These are phyloP conservation scores for Fusarium praegraminearum DNA, from an alignment of 2,329 filamentous ascomycete genomes.

Conservation along the genomic window DNA sequence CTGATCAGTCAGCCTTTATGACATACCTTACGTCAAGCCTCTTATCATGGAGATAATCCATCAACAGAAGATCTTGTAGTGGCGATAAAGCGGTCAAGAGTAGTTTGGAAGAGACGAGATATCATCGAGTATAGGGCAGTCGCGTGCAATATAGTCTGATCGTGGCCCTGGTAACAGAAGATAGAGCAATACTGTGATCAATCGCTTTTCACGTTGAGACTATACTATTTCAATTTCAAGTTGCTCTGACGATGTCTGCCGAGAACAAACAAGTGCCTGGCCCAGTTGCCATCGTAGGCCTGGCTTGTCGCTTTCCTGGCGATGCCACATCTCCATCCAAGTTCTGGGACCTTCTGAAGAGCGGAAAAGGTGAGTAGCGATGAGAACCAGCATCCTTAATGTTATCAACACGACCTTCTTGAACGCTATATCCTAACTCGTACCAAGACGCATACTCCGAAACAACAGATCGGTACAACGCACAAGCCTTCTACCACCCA, in stretches of 20 bases:
- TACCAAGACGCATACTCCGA: not conserved
- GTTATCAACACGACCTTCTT: not conserved
- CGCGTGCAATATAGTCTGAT: not conserved
- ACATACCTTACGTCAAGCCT: not conserved
- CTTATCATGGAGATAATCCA: not conserved
- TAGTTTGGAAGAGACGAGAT: not conserved
- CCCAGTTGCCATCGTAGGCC: slow-evolving; percentile 26
- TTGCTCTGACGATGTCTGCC: not conserved
- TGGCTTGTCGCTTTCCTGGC: slow-evolving; percentile 16
- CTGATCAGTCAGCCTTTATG: not conserved
- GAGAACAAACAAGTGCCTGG: not conserved
- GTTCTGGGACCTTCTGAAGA: slow-evolving; percentile 18
- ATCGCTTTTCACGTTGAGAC: not conserved
- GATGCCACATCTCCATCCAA: slow-evolving; percentile 2
- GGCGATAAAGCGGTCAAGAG: not conserved
- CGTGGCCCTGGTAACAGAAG: not conserved
- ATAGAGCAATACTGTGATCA: not conserved
- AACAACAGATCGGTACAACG: slow-evolving; percentile 4
- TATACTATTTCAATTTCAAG: not conserved
- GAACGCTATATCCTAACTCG: not conserved
- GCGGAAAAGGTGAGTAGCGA: not conserved
- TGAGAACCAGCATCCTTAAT: not conserved
- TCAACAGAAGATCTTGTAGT: not conserved
- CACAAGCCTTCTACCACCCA: slow-evolving; percentile 11
- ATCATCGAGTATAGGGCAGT: not conserved